phyloP scores from a whole-genome alignment of 495 filamentous ascomycete species.

The Xylaria grammica region DNA sequence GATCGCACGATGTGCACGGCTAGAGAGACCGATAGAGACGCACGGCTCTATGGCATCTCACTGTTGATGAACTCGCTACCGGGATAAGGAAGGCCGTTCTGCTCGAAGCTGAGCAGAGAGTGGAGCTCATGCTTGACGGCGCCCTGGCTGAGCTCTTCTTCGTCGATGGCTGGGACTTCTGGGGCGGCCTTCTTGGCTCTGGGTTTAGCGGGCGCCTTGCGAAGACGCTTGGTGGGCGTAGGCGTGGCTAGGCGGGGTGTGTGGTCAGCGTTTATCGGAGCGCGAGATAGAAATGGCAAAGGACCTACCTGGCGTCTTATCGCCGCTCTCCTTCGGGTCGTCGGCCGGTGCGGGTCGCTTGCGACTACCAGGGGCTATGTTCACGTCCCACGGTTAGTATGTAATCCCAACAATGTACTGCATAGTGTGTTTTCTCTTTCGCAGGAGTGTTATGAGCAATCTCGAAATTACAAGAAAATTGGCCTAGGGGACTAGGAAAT shows the following conservation, averaged over 20 bases:
- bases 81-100: not conserved
- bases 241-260: not conserved
- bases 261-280: not conserved
- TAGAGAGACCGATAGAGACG: too few relatives aligned
- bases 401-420: not conserved
- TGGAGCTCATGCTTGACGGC: not conserved
- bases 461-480: not conserved
- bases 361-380: conserved; percentile 7
- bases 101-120: not conserved
- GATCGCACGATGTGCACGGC: too few relatives aligned
- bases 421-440: not conserved
- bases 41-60: not conserved
- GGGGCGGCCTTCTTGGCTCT: not conserved
- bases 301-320: not conserved
- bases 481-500: not conserved
- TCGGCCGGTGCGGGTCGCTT: conserved; percentile 12
- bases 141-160: not conserved
- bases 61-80: too few relatives aligned
- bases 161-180: not conserved
- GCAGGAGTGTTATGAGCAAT: not conserved
- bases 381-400: not conserved
- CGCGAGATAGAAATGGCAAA: not conserved
- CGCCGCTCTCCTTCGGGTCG: not conserved
- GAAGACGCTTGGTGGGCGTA: conserved; percentile 10
- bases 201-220: not conserved